A percentile compares a stretch with the other conserved stretches of the same genome.
These are phyloP conservation scores for Neltuma alba DNA, from an alignment of 306 rosid species.

Conservation along the genomic window DNA sequence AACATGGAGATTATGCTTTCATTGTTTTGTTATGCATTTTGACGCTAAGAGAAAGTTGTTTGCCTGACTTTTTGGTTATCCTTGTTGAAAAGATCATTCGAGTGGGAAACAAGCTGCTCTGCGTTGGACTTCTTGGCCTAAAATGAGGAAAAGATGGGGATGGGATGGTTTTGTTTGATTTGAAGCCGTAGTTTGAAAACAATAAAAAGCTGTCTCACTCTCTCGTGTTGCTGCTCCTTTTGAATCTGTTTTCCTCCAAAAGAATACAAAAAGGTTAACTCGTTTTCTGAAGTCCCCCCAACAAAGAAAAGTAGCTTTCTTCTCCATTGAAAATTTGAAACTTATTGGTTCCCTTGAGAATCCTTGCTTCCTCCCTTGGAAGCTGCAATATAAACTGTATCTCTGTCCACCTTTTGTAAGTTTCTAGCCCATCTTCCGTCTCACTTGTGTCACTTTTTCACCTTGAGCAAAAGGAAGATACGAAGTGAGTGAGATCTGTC, in stretches of 20 bases:
- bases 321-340: conserved; percentile 30
- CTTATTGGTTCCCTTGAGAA: conserved; percentile 28
- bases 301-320: conserved; percentile 9
- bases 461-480: neutral
- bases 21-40: conserved; percentile 3
- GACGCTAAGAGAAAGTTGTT: neutral
- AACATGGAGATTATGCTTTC: conserved; percentile 17
- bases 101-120: conserved; percentile 9
- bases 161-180: conserved; percentile 33
- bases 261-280: conserved; percentile 50
- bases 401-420: neutral
- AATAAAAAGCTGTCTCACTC: conserved; percentile 39
- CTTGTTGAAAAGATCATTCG: conserved; percentile 35
- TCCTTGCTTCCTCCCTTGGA: conserved; percentile 17
- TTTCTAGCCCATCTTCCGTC: neutral
- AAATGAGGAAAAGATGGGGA: conserved; percentile 45
- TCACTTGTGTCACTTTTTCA: neutral
- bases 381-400: neutral
- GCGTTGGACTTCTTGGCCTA: conserved; percentile 38
- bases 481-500: neutral
- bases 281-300: conserved; percentile 5
- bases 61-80: conserved; percentile 29
- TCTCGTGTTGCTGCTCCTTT: conserved; percentile 37
- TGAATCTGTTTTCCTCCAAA: conserved; percentile 48
- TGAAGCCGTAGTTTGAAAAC: conserved; percentile 42